These are phyloP conservation scores for Coelastrella sp. DNA, from an alignment of 139 green algal genomes.

Conservation along the genomic window DNA sequence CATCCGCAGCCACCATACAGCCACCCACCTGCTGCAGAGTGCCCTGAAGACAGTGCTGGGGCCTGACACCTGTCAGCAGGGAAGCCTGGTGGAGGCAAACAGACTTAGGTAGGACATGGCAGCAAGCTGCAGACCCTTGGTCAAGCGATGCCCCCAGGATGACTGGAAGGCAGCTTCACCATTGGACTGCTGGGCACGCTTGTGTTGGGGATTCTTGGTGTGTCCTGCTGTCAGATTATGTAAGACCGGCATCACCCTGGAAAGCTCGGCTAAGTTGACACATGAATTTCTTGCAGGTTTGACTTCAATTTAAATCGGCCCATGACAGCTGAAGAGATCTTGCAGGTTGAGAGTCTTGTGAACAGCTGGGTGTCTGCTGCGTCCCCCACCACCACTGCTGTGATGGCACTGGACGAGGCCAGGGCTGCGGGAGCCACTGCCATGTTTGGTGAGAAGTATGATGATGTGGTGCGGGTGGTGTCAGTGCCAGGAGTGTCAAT, in stretches of 20 bases:
- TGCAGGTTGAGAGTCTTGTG: slow-evolving; percentile 80
- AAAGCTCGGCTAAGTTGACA: too few species aligned
- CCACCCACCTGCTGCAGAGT: slow-evolving; percentile 92
- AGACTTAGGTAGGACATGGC: slow-evolving; percentile 64
- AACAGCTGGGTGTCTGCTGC: slow-evolving; percentile 83
- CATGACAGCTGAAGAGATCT: slow-evolving; percentile 72
- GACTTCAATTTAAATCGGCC: slow-evolving; percentile 80
- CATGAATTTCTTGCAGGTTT: slow-evolving; percentile 55
- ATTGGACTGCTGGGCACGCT: neutral
- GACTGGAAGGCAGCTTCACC: too few species aligned
- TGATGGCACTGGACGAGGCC: slow-evolving; percentile 86
- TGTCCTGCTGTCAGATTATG: too few species aligned
- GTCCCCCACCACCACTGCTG: slow-evolving; percentile 44
- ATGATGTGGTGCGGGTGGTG: slow-evolving; percentile 89
- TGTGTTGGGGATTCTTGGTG: neutral
- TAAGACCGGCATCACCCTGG: too few species aligned
- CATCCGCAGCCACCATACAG: slow-evolving; percentile 84
- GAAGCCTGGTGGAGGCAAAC: slow-evolving; percentile 80
- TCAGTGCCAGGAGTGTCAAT: slow-evolving; percentile 85
- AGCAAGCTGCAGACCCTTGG: neutral
- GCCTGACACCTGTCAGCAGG: slow-evolving; percentile 86
- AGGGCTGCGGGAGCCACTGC: slow-evolving; percentile 86
- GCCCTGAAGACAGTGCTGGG: slow-evolving; percentile 88
- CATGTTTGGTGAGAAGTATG: slow-evolving; percentile 98
- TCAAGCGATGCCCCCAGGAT: too few species aligned